These are phyloP conservation scores for Ceratocystis destructans DNA, from an alignment of 2,329 filamentous ascomycete genomes.

Conservation along the genomic window DNA sequence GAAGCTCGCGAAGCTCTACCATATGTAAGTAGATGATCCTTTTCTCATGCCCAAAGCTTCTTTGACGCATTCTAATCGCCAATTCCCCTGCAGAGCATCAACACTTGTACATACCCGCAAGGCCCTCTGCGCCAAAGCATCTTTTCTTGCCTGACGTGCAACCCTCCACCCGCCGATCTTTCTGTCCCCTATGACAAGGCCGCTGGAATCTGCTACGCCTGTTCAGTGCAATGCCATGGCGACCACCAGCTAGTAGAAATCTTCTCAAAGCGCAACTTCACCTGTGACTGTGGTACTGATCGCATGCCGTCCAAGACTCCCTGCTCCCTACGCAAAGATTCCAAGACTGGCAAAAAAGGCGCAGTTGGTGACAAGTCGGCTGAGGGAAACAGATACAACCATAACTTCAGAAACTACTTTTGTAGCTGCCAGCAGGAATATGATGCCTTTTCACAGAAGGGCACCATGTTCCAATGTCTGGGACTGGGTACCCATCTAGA, in stretches of 20 bases:
- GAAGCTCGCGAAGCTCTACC: slow-evolving; percentile 91
- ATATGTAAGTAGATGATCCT: slow-evolving; percentile 49
- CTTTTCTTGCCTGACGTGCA: slow-evolving; percentile 90
- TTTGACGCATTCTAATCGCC: background rate
- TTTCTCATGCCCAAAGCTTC: background rate
- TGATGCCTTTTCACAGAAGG: slow-evolving; percentile 75
- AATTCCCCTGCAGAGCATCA: slow-evolving; percentile 58
- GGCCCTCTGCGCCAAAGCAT: slow-evolving; percentile 76
- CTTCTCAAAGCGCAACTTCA: slow-evolving; percentile 89
- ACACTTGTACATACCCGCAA: slow-evolving; percentile 80
- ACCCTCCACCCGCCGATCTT: slow-evolving; percentile 55
- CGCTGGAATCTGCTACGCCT: slow-evolving; percentile 89
- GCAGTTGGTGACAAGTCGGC: slow-evolving; percentile 64
- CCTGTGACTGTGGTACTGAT: slow-evolving; percentile 88
- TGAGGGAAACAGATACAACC: slow-evolving; percentile 74
- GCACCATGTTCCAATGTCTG: slow-evolving; percentile 96
- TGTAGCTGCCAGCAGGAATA: slow-evolving; percentile 84
- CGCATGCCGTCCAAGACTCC: slow-evolving; percentile 56
- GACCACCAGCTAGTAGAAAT: slow-evolving; percentile 92
- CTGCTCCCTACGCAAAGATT: slow-evolving; percentile 62
- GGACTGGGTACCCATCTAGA: slow-evolving; percentile 67
- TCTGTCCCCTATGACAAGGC: slow-evolving; percentile 42
- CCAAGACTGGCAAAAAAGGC: slow-evolving; percentile 56
- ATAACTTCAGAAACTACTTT: slow-evolving; percentile 88
- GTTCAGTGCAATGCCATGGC: slow-evolving; percentile 91